Conservation (phyloP, 345 rosid genomes). For the Acer yangbiense region DNA sequence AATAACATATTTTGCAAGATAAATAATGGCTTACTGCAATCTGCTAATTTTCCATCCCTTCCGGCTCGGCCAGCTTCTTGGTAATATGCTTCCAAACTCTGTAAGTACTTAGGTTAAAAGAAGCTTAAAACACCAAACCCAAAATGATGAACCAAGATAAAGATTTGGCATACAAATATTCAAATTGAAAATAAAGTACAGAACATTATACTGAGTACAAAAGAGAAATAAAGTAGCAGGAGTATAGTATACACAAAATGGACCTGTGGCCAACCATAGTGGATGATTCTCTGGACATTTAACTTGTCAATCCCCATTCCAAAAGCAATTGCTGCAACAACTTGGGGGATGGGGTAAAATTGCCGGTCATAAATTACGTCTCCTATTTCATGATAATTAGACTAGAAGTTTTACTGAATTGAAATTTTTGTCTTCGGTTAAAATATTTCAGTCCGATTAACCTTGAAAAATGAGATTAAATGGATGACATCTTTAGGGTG, state of each 20-base stretch:
- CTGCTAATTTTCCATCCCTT: slow-evolving; percentile 85
- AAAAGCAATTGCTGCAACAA: slow-evolving; percentile 89
- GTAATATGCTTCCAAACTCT: slow-evolving; percentile 94
- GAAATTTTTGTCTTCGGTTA: not conserved
- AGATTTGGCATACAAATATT: not conserved
- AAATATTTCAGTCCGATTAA: not conserved
- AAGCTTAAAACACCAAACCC: slow-evolving; percentile 4
- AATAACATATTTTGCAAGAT: not conserved
- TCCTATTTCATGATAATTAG: not conserved
- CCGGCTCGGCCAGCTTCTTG: slow-evolving; percentile 99
- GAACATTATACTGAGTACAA: not conserved
- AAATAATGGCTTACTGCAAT: slow-evolving; percentile 60
- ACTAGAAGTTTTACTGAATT: not conserved
- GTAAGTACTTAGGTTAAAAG: slow-evolving; percentile 23
- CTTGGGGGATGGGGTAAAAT: slow-evolving; percentile 39
- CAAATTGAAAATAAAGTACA: not conserved
- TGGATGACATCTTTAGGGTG: not conserved
- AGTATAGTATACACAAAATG: slow-evolving; percentile 13
- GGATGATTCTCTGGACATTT: slow-evolving; percentile 77
- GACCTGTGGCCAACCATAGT: slow-evolving; percentile 99
- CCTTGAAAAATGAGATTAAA: not conserved
- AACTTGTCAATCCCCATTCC: slow-evolving; percentile 96
- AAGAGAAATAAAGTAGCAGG: not conserved
- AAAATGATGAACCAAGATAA: slow-evolving; percentile 7
- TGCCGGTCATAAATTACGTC: not conserved